phyloP scores from a whole-genome alignment of 2,329 filamentous ascomycete genomes.

The Hypoxylon sp. region DNA sequence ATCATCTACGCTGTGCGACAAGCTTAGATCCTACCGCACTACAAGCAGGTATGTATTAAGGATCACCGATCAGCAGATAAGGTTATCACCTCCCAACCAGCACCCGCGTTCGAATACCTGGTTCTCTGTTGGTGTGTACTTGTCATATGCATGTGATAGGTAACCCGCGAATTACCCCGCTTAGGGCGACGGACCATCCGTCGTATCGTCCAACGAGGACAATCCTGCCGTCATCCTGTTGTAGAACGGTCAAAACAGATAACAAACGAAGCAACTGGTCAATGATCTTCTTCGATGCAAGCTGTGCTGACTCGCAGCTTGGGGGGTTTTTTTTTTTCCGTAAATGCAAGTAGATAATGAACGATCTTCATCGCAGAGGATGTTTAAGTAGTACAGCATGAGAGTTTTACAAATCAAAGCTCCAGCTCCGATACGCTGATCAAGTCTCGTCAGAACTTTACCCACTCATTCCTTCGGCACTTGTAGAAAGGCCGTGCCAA shows the following conservation, averaged over 20 bases:
- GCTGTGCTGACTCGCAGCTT: conserved; percentile 1
- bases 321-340: not conserved
- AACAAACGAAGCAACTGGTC: not conserved
- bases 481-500: conserved; percentile 33
- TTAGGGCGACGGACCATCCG: conserved; percentile 1
- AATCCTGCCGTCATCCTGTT: conserved; percentile 2
- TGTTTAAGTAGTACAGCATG: conserved; percentile 3
- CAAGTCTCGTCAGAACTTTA: conserved; percentile 1
- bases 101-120: conserved; percentile 5
- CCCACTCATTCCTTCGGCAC: conserved; percentile 11
- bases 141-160: conserved; percentile 11
- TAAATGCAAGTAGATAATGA: conserved; percentile 4
- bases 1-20: conserved; percentile 9
- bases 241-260: not conserved
- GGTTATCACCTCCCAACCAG: conserved; percentile 15
- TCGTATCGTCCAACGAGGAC: not conserved
- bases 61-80: conserved; percentile 19
- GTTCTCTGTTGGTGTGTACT: conserved; percentile 13
- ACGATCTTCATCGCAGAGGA: conserved; percentile 7
- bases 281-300: conserved; percentile 3
- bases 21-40: conserved; percentile 7
- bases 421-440: not conserved
- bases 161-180: conserved; percentile 18
- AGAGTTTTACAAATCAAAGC: not conserved
- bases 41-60: conserved; percentile 2